A percentile compares a stretch with the other conserved stretches of the same genome.
phyloP scores from a whole-genome alignment of 306 rosid genomes.

The Dalbergia oliveri region DNA sequence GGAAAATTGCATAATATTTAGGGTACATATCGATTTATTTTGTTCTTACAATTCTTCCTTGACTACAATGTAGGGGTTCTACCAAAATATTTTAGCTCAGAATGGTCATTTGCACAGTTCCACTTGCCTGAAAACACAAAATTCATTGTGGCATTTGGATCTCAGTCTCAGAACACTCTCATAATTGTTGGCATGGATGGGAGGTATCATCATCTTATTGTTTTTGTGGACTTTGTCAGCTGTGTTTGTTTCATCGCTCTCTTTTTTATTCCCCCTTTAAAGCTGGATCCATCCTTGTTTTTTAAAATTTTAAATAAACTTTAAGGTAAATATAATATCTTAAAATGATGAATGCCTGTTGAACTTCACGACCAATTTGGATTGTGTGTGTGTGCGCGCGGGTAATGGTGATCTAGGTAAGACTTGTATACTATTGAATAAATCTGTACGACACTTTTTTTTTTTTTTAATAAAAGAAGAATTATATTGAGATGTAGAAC shows the following conservation, averaged over 20 bases:
- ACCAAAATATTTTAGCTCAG: conserved; percentile 98
- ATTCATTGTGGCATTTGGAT: conserved; percentile 89
- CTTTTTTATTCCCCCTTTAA: background rate
- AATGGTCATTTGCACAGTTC: conserved; percentile 96
- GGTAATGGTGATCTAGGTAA: conserved; percentile 7
- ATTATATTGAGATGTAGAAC: no score
- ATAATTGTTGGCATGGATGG: conserved; percentile 89
- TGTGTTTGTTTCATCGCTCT: conserved; percentile 8
- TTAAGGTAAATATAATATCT: conserved; percentile 20
- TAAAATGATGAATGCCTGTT: background rate
- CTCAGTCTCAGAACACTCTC: conserved; percentile 75
- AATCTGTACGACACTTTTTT: no score
- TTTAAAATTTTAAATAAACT: conserved; percentile 35
- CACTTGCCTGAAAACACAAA: conserved; percentile 77
- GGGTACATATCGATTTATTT: background rate
- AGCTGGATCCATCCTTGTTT: conserved; percentile 13
- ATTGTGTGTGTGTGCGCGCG: background rate
- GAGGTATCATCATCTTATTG: conserved; percentile 60
- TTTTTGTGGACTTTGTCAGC: conserved; percentile 13
- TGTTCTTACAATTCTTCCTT: conserved; percentile 32
- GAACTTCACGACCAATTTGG: no score
- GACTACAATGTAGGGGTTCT: conserved; percentile 67
- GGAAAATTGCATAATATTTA: conserved; percentile 20
- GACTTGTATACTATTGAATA: background rate
- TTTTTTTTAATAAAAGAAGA: no score